Evolutionary conservation across 164 flowering plant species (phyloP).

Genomic region (Tetrastigma voinierianum): DNA sequence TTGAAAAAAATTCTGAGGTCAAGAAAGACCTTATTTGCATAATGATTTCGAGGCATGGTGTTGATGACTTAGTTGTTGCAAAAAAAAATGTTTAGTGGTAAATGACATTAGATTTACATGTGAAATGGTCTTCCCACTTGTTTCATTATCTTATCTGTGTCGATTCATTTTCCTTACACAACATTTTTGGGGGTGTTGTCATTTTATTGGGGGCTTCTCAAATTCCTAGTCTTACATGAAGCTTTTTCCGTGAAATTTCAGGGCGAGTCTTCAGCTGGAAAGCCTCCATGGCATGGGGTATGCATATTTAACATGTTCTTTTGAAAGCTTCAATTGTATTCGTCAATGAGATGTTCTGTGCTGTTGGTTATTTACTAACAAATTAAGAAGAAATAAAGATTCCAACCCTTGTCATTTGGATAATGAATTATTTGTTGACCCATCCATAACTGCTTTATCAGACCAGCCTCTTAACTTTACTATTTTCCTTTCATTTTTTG

Average conservation of each 20-base stretch:
- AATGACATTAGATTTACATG: too few relatives aligned
- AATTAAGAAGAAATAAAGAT: background rate
- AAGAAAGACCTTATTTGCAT: too few relatives aligned
- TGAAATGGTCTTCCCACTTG: too few relatives aligned
- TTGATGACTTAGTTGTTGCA: too few relatives aligned
- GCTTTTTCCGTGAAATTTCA: conserved; percentile 27
- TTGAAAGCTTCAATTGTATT: background rate
- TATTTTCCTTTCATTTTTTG: background rate
- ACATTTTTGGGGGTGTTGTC: background rate
- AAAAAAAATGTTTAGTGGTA: too few relatives aligned
- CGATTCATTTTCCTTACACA: background rate
- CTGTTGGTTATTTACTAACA: background rate
- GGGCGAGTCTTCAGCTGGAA: conserved; percentile 74
- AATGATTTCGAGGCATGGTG: too few relatives aligned
- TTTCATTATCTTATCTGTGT: too few relatives aligned
- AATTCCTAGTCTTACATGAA: background rate
- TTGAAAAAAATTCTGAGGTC: too few relatives aligned
- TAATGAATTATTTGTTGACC: background rate
- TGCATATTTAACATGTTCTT: conserved; percentile 12
- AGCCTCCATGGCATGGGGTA: conserved; percentile 97
- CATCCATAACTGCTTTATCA: background rate
- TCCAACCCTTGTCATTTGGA: background rate
- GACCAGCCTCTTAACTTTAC: background rate
- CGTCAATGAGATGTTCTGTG: background rate
- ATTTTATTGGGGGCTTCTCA: background rate